These are phyloP conservation scores for Plasmodium ovale DNA, from an alignment of 169 alveolate genomes.

Conservation along the genomic window DNA sequence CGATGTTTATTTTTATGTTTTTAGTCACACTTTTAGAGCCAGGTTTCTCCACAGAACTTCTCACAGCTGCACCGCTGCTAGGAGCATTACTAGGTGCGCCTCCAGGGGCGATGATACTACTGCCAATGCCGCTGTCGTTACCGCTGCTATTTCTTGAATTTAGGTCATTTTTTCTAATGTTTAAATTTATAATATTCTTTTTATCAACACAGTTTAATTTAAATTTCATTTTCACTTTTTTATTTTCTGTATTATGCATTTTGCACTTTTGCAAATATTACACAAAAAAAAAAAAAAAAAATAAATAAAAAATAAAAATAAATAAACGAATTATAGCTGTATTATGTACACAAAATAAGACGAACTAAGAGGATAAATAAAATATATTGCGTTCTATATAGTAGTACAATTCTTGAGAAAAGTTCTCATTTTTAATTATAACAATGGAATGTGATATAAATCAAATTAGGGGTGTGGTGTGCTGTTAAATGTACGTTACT, in stretches of 20 bases:
- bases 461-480: no score
- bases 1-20: constrained; percentile 63
- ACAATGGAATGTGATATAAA: not conserved
- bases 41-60: constrained; percentile 9
- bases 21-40: constrained; percentile 10
- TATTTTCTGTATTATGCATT: constrained; percentile 70
- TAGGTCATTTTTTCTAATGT: constrained; percentile 1
- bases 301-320: constrained; percentile 4
- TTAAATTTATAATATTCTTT: constrained; percentile 43
- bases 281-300: constrained; percentile 13
- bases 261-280: constrained; percentile 30
- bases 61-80: not conserved
- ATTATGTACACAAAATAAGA: no score
- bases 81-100: not conserved
- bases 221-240: constrained; percentile 63
- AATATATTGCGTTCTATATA: not conserved
- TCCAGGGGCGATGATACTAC: not conserved
- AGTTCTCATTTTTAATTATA: constrained; percentile 5
- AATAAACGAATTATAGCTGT: no score
- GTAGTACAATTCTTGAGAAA: not conserved
- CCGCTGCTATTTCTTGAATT: not conserved
- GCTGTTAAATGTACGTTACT: no score
- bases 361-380: no score
- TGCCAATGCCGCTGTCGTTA: not conserved
- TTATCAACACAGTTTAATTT: constrained; percentile 36